These are phyloP conservation scores for Saccharata proteae DNA, from an alignment of 2,329 filamentous ascomycete species.

Conservation along the genomic window DNA sequence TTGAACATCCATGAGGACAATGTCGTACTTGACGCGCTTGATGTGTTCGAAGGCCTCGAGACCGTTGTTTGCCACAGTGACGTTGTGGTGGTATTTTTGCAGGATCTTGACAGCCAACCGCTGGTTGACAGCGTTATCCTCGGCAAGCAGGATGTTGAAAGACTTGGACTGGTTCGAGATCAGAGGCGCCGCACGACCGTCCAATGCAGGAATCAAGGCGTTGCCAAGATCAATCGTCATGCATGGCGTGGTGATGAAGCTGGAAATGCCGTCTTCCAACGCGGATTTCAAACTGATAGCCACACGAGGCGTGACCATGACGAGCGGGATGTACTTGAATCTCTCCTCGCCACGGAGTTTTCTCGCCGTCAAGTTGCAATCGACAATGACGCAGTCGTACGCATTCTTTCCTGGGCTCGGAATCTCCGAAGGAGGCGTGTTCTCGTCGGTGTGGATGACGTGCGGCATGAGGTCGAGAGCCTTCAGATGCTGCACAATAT, in stretches of 20 bases:
- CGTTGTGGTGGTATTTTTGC: constrained; percentile 88
- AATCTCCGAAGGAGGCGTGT: constrained; percentile 41
- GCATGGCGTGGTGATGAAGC: constrained; percentile 97
- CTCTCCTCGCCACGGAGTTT: constrained; percentile 76
- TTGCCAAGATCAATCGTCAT: constrained; percentile 89
- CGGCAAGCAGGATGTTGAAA: constrained; percentile 87
- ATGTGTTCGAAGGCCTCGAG: constrained; percentile 87
- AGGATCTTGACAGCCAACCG: constrained; percentile 91
- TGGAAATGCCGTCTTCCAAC: constrained; percentile 90
- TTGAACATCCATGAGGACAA: constrained; percentile 97
- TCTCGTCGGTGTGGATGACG: constrained; percentile 65
- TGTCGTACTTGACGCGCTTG: constrained; percentile 84
- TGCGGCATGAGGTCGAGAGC: constrained; percentile 69
- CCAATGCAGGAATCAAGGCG: constrained; percentile 87
- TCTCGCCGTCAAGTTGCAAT: constrained; percentile 84
- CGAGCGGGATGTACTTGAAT: constrained; percentile 96
- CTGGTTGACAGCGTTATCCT: constrained; percentile 97
- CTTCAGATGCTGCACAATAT: constrained; percentile 67
- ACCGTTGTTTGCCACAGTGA: constrained; percentile 90
- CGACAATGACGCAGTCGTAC: constrained; percentile 93
- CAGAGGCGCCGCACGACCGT: constrained; percentile 82
- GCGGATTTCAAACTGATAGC: constrained; percentile 89
- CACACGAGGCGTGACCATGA: constrained; percentile 77
- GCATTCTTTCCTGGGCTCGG: constrained; percentile 36
- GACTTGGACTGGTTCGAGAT: constrained; percentile 90